Percentiles rank a stretch among this genome's conserved stretches.
These are phyloP conservation scores for Apiospora phragmitis DNA, from an alignment of 2,329 filamentous ascomycete species.

Conservation along the genomic window DNA sequence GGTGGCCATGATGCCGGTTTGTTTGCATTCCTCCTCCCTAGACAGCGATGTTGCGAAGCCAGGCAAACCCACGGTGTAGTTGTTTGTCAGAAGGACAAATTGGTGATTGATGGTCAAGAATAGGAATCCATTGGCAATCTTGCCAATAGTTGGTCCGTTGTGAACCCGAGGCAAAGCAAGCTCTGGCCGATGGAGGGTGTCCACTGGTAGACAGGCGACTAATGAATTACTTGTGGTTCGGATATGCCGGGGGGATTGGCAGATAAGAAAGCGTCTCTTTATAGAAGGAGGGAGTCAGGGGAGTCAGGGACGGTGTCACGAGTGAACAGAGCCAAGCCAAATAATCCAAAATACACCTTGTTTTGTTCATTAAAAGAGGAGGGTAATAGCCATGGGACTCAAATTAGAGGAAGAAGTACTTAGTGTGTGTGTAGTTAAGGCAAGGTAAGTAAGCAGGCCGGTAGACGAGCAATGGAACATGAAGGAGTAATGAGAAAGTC, in stretches of 20 bases:
- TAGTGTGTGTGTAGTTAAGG: not conserved
- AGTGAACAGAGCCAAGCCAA: not conserved
- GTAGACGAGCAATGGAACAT: not conserved
- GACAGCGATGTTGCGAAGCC: not conserved
- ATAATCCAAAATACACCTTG: not conserved
- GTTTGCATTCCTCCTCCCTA: not conserved
- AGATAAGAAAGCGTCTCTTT: not conserved
- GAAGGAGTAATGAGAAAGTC: not conserved
- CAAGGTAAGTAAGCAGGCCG: not conserved
- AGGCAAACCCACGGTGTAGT: not conserved
- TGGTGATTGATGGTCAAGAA: not conserved
- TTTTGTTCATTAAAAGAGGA: not conserved
- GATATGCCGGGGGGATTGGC: not conserved
- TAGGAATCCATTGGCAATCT: not conserved
- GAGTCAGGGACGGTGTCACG: not conserved
- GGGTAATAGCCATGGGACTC: not conserved
- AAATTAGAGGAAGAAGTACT: not conserved
- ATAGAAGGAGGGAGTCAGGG: not conserved
- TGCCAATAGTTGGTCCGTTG: not conserved
- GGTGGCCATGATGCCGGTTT: not conserved
- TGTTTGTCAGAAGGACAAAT: not conserved
- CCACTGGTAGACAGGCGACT: conserved; percentile 3
- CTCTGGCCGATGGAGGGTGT: not conserved
- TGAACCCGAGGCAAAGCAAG: not conserved
- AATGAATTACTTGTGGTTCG: not conserved